phyloP scores from a whole-genome alignment of 2,329 filamentous ascomycete species.

The Aspergillus fumigatiaffinis region DNA sequence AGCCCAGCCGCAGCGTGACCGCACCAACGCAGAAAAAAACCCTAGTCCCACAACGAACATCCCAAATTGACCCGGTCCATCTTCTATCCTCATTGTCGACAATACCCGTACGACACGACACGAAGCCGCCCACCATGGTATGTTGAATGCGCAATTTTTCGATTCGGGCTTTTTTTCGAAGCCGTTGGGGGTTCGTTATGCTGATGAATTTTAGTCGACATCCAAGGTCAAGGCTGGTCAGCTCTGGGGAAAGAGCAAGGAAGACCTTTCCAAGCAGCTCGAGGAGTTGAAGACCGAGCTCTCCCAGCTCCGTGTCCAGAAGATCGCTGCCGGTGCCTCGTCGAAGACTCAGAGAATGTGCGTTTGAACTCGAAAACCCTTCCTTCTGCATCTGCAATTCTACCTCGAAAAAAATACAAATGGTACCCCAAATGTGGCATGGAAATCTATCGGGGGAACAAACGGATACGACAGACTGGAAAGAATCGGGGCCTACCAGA shows the following conservation, averaged over 20 bases:
- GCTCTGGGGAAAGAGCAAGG: constrained; percentile 99
- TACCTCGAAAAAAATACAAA: neutral
- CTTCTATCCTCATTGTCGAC: constrained; percentile 39
- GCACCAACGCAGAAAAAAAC: constrained; percentile 31
- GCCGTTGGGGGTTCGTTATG: constrained; percentile 1
- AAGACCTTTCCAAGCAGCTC: constrained; percentile 93
- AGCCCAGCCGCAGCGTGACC: constrained; percentile 25
- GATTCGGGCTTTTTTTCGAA: neutral
- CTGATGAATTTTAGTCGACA: constrained; percentile 49
- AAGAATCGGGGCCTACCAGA: neutral
- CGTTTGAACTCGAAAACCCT: constrained; percentile 40
- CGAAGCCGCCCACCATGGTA: constrained; percentile 43
- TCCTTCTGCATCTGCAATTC: constrained; percentile 5
- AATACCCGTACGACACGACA: constrained; percentile 45
- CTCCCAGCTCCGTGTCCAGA: constrained; percentile 93
- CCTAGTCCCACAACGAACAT: constrained; percentile 45
- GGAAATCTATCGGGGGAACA: neutral
- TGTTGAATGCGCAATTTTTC: constrained; percentile 20
- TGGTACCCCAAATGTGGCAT: neutral
- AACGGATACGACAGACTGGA: neutral
- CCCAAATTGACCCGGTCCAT: constrained; percentile 38
- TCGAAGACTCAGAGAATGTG: constrained; percentile 98
- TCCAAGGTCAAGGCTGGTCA: constrained; percentile 87
- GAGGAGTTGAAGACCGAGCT: constrained; percentile 95
- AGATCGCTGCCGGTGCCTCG: constrained; percentile 87